Evolutionary conservation across 768 basidiomycete species (phyloP), one percentile per base, ranked within the genome.

Genomic region (Xerocomellus intermedius): DNA sequence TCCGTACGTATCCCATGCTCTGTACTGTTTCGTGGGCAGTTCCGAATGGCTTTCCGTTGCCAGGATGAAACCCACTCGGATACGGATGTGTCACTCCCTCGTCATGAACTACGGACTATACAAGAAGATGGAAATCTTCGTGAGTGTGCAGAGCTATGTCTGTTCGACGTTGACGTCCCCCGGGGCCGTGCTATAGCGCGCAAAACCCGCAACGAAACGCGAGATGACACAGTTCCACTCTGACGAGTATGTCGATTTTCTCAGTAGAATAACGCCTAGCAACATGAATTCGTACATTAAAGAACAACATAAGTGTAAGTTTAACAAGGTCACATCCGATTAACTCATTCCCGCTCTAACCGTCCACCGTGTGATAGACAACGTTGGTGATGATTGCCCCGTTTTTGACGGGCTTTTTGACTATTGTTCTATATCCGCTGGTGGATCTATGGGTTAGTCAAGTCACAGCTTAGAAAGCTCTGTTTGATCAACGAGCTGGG

Each of bases 221-320:
- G 97, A 99, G 73, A 98, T 99, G 97, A 96, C 97, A 19, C 91
- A 99, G 67, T 99, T 98, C 68, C 96, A 98, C 72, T 95, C 96
- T 5, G 96, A 99, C 72, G 97, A 98, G 78, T 99, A 98, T 70
- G 91, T 98, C 55, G 97, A 98, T 64, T 98, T 99, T 73, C 80
- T 98, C 48, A 89, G 85, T 69, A 83, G 89, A 63, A 96, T 98
- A 63, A 93, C 89, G 1, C 96, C 97, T 0, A 90, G 86, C 72
- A 98, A 96, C 72, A 97, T 97, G 86, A 89, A 91, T 68, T 85
- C 86, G 33, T 97, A 85, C 69, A 82, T 92, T 39, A 94, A 92
- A 65, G 96, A 98, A 67, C 95, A 97, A 70, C 89, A 94, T 63
- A 98, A 97, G 75, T 98, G 96, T 96, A 50, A 44, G 83, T 69